Percentiles rank a stretch among this genome's conserved stretches.
Evolutionary conservation across 2,329 filamentous ascomycete species (phyloP).

Genomic region (Rutstroemia sp.): DNA sequence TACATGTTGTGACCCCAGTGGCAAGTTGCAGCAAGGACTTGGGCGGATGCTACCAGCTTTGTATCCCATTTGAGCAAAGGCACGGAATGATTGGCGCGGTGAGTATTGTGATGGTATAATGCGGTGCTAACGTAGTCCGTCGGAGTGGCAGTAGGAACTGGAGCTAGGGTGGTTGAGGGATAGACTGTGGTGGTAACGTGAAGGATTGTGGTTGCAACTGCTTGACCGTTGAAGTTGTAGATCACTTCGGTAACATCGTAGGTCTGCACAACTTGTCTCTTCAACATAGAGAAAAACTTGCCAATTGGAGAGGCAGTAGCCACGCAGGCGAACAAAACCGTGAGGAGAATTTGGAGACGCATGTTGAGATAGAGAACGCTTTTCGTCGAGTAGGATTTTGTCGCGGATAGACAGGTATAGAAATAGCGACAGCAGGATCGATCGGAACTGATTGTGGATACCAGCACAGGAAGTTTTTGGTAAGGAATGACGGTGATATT

Average conservation of each 20-base stretch:
- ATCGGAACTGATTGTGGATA: background rate
- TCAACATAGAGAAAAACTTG: background rate
- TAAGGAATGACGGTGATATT: background rate
- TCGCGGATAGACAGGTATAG: background rate
- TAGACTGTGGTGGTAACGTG: conserved; percentile 7
- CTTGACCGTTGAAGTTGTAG: conserved; percentile 2
- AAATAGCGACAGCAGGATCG: background rate
- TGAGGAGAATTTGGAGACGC: conserved; percentile 4
- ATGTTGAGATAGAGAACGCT: background rate
- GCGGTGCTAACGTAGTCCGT: conserved; percentile 8
- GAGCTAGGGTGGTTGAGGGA: conserved; percentile 5
- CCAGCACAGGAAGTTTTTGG: background rate
- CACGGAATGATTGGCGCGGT: conserved; percentile 9
- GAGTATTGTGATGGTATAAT: conserved; percentile 10
- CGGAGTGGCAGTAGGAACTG: conserved; percentile 8
- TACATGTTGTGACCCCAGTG: conserved; percentile 47
- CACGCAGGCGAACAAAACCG: conserved; percentile 1
- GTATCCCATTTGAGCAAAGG: conserved; percentile 4
- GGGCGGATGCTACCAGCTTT: conserved; percentile 7
- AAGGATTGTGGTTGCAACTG: conserved; percentile 4
- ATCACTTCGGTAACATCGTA: conserved; percentile 7
- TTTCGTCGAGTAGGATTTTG: background rate
- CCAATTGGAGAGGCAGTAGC: conserved; percentile 5
- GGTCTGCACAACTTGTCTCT: conserved; percentile 2
- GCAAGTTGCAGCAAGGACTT: conserved; percentile 10